A percentile compares a stretch with the other conserved stretches of the same genome.
Conservation (phyloP, 371 early-diverging fungal species). For the Mucor circinelloides region DNA sequence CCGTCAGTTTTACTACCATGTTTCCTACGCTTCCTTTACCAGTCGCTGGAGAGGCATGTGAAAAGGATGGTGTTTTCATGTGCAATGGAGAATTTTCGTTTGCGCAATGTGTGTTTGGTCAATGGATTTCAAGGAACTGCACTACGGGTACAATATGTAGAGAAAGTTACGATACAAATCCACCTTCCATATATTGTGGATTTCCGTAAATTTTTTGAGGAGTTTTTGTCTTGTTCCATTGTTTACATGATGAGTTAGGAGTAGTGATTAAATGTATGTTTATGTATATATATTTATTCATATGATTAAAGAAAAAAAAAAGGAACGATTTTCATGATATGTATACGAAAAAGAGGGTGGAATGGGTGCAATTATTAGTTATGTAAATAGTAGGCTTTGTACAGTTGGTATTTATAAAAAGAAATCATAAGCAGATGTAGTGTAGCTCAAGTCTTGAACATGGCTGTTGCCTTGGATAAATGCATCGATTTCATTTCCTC, state of each 20-base stretch:
- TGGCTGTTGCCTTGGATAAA: background rate
- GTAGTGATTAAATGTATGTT: background rate
- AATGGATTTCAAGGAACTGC: constrained; percentile 13
- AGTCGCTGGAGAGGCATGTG: background rate
- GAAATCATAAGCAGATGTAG: constrained; percentile 4
- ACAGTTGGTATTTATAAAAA: constrained; percentile 4
- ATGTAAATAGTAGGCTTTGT: background rate
- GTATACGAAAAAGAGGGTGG: background rate
- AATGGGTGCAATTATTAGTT: constrained; percentile 1
- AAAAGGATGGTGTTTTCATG: background rate
- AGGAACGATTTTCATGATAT: background rate
- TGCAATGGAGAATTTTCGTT: constrained; percentile 11
- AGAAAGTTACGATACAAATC: constrained; percentile 4
- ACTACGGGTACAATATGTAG: constrained; percentile 17
- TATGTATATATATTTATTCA: background rate
- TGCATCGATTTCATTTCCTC: background rate
- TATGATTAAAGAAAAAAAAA: background rate
- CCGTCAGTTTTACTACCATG: background rate
- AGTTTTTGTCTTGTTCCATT: background rate
- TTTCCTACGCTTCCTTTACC: background rate
- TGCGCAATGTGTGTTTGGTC: constrained; percentile 21
- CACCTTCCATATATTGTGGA: constrained; percentile 21
- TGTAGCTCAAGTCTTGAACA: background rate
- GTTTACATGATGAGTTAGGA: background rate
- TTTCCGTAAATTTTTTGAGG: constrained; percentile 10